phyloP scores from a whole-genome alignment of 2,329 filamentous ascomycete genomes.

The Pleurostoma richardsiae region DNA sequence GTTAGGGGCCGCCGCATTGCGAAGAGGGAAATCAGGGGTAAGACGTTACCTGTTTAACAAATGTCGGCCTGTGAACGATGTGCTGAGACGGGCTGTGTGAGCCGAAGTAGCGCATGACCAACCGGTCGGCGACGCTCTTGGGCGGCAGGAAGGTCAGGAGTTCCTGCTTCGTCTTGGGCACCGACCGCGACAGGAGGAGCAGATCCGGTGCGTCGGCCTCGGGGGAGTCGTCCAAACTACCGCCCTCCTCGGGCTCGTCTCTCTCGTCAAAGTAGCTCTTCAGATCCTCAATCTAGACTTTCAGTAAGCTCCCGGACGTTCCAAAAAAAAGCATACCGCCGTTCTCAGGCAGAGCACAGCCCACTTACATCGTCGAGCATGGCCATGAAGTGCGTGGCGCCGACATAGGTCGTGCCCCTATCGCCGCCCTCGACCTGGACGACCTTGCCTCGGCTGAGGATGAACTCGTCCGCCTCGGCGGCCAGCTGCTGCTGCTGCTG shows the following conservation, averaged over 20 bases:
- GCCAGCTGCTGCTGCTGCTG: constrained; percentile 1
- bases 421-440: constrained; percentile 27
- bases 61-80: constrained; percentile 47
- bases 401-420: constrained; percentile 45
- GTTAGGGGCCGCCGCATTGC: too few species aligned
- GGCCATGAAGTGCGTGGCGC: constrained; percentile 56
- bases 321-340: too few species aligned
- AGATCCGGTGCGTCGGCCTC: constrained; percentile 34
- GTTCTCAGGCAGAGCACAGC: too few species aligned
- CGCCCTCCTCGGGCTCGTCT: constrained; percentile 20
- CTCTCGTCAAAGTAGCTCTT: constrained; percentile 48
- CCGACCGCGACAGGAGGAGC: constrained; percentile 32
- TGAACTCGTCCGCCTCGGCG: constrained; percentile 13
- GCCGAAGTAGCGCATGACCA: constrained; percentile 49
- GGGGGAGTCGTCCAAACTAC: constrained; percentile 22
- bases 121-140: constrained; percentile 38
- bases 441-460: constrained; percentile 29
- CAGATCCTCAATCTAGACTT: constrained; percentile 49
- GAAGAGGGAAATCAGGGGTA: background rate
- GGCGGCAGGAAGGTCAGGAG: constrained; percentile 43
- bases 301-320: background rate
- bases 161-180: constrained; percentile 35
- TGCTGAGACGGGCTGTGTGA: constrained; percentile 47
- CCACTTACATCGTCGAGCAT: constrained; percentile 52
- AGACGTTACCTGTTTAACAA: constrained; percentile 34